Base-by-base conservation (phyloP, 768 basidiomycete species). In the Butyriboletus loyo region DNA sequence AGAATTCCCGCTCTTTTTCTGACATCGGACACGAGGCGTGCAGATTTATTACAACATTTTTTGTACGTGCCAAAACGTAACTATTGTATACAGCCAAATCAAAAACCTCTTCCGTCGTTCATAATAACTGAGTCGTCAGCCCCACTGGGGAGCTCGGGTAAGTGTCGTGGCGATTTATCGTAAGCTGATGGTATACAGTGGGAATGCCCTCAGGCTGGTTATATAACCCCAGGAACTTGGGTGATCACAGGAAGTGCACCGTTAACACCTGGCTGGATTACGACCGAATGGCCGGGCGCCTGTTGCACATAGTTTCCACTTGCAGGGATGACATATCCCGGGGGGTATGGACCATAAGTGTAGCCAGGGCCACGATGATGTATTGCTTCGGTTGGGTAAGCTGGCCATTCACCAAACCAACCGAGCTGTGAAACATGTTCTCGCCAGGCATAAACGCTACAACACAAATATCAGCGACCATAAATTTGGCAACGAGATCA, bases 321-420 rank as follows among this genome's bases (percentile, higher is more conserved):
- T 31, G 55, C 58, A 34, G 57, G 42, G 4, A 45, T 6, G 6
- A 52, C 55, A 49, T 68, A 59, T 31, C 53, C 5, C 0, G 49
- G 49, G 2, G 57, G 70, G 65, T 72, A 72, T 43, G 65, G 68
- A 37, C 74, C 75, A 60, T 75, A 72, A 40, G 56, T 35, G 31
- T 67, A 59, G 14, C 59, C 56, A 44, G 46, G 53, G 27, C 57
- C 58, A 1, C 67, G 67, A 37, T 56, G 63, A 39, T 59, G 55
- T 22, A 62, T 3, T 17, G 56, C 42, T 46, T 70, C 70, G 6
- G 52, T 59, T 41, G 68, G 68, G 62, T 82, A 85, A 35, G 84
- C 85, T 22, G 86, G 86, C 58, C 73, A 73, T 73, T 90, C 83
- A 42, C 82, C 82, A 61, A 85, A 90, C 89, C 89, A 90, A 2